phyloP scores from a whole-genome alignment of 306 rosid species.

The Leucaena leucocephala region DNA sequence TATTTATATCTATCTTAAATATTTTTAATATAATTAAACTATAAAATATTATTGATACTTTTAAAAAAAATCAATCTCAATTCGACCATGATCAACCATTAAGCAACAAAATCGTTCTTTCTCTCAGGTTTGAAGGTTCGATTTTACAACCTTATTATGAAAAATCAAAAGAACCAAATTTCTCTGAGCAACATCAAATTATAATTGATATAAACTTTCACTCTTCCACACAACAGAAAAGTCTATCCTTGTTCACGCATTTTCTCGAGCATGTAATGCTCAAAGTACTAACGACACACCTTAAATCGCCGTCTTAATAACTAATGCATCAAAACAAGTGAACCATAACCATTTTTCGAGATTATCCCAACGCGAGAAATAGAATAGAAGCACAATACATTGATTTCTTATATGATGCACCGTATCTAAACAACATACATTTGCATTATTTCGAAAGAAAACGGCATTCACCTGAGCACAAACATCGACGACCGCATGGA shows the following conservation, averaged over 20 bases:
- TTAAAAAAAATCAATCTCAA: neutral
- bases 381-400: neutral
- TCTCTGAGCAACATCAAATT: neutral
- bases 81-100: neutral
- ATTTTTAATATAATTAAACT: neutral
- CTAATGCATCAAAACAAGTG: slow-evolving; percentile 16
- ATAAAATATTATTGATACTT: neutral
- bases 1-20: neutral
- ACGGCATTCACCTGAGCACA: slow-evolving; percentile 59
- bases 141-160: neutral
- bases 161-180: neutral
- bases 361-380: neutral
- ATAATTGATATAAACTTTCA: neutral
- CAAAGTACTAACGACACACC: slow-evolving; percentile 25
- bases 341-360: neutral
- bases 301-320: neutral
- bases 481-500: slow-evolving; percentile 53
- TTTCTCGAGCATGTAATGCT: slow-evolving; percentile 36
- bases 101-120: neutral
- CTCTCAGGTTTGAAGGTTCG: neutral
- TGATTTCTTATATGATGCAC: neutral
- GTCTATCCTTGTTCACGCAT: slow-evolving; percentile 22
- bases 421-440: neutral
- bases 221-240: neutral
- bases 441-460: slow-evolving; percentile 8